These are phyloP conservation scores for Yarrowia alimentaria DNA, from an alignment of 805 yeast genomes.

Conservation along the genomic window DNA sequence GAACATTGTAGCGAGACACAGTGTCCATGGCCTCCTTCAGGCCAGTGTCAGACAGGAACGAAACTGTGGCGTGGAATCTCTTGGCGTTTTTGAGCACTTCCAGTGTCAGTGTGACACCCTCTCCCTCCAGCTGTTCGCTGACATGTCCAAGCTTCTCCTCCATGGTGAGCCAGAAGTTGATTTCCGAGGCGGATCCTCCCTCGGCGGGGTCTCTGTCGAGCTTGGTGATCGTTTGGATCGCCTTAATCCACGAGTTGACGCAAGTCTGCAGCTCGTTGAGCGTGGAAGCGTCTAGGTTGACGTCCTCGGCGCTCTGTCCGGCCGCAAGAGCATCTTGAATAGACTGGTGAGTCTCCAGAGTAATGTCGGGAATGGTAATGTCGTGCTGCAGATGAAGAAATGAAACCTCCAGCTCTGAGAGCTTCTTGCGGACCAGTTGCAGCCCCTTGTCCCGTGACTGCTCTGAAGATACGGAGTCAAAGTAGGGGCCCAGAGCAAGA, in stretches of 20 bases:
- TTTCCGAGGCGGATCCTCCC: constrained; percentile 58
- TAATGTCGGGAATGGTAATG: constrained; percentile 65
- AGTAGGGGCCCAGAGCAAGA: too few species aligned
- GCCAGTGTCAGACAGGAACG: constrained; percentile 70
- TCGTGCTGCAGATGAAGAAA: constrained; percentile 66
- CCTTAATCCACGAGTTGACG: constrained; percentile 73
- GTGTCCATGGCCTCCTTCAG: constrained; percentile 52
- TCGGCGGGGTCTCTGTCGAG: constrained; percentile 53
- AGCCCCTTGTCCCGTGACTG: constrained; percentile 38
- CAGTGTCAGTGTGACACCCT: constrained; percentile 56
- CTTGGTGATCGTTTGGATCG: constrained; percentile 56
- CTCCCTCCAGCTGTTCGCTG: constrained; percentile 55
- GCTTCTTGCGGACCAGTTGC: constrained; percentile 54
- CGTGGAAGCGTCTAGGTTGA: constrained; percentile 49
- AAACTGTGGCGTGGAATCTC: constrained; percentile 74
- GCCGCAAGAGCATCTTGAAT: constrained; percentile 45
- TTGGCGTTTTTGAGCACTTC: constrained; percentile 65
- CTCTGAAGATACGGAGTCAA: constrained; percentile 18
- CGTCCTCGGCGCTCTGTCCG: constrained; percentile 37
- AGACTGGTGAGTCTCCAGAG: constrained; percentile 51
- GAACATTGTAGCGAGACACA: constrained; percentile 56
- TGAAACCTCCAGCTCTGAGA: constrained; percentile 65
- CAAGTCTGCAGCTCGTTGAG: constrained; percentile 67
- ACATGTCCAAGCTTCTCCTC: constrained; percentile 58
- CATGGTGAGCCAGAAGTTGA: constrained; percentile 74